A percentile compares a stretch with the other conserved stretches of the same genome.
Conservation (phyloP, 805 yeast species). For the Teunomyces tritomae region DNA sequence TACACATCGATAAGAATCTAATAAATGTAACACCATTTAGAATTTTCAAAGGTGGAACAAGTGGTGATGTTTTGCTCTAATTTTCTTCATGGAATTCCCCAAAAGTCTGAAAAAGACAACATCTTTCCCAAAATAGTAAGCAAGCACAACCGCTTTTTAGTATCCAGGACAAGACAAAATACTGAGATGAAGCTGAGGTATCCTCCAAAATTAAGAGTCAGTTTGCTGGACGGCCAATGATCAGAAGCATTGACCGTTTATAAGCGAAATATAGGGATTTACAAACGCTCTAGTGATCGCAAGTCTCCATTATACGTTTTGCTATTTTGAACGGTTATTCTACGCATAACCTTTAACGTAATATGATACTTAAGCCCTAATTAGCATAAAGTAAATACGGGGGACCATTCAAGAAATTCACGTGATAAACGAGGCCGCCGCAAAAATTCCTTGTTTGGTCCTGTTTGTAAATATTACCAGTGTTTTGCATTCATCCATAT, state of each 20-base stretch:
- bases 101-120: background rate
- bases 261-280: too few relatives aligned
- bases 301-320: too few relatives aligned
- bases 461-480: constrained; percentile 7
- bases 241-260: too few relatives aligned
- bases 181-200: background rate
- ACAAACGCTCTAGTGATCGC: too few relatives aligned
- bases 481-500: constrained; percentile 11
- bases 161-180: background rate
- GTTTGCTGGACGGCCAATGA: background rate
- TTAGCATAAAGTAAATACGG: constrained; percentile 1
- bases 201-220: background rate
- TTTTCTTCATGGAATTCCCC: background rate
- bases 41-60: background rate
- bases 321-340: too few relatives aligned
- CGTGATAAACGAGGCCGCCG: constrained; percentile 6
- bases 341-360: too few relatives aligned
- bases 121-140: constrained; percentile 2
- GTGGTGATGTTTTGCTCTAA: background rate
- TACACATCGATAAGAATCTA: background rate
- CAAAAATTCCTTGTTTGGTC: constrained; percentile 5
- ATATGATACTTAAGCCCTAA: background rate
- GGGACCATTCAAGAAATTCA: constrained; percentile 7
- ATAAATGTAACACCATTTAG: background rate
- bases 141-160: background rate